A percentile compares a stretch with the other conserved stretches of the same genome.
Conservation (phyloP, 1,284 basidiomycete species). For the Cryptococcus wingfieldii region DNA sequence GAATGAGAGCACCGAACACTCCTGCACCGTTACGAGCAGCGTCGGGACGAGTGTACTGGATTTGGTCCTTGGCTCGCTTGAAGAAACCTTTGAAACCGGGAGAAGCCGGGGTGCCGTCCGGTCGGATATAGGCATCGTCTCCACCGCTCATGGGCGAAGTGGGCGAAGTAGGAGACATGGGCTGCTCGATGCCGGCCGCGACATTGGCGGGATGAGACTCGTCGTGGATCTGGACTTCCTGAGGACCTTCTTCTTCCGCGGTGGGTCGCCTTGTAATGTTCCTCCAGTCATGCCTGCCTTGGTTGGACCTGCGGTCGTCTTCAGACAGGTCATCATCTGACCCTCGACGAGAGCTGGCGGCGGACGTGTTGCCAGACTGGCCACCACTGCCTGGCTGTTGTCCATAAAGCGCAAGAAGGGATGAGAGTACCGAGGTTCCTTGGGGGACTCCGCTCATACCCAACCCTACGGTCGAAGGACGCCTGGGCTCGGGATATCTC, state of each 20-base stretch:
- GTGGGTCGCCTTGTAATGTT: constrained; percentile 7
- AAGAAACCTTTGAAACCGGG: constrained; percentile 10
- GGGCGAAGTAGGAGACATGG: constrained; percentile 2
- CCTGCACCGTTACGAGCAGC: constrained; percentile 59
- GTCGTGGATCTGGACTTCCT: constrained; percentile 9
- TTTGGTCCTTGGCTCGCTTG: constrained; percentile 17
- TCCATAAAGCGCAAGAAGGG: constrained; percentile 42
- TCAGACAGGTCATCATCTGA: constrained; percentile 26
- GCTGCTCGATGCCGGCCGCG: constrained; percentile 1
- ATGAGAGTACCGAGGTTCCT: constrained; percentile 42
- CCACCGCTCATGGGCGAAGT: not conserved
- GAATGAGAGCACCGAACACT: constrained; percentile 68
- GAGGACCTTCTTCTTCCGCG: not conserved
- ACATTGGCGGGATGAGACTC: constrained; percentile 8
- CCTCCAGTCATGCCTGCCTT: constrained; percentile 4
- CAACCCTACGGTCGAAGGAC: constrained; percentile 2
- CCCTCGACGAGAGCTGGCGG: constrained; percentile 37
- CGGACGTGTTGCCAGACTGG: constrained; percentile 37
- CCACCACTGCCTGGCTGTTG: constrained; percentile 26
- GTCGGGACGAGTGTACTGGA: constrained; percentile 50
- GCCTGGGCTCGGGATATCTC: constrained; percentile 24
- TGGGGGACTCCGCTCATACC: constrained; percentile 22
- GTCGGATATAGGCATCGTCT: not conserved
- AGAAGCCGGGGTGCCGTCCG: not conserved
- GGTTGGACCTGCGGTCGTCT: constrained; percentile 8